These are phyloP conservation scores for Meyerozyma smithsonii DNA, from an alignment of 1,139 yeast species.

Conservation along the genomic window DNA sequence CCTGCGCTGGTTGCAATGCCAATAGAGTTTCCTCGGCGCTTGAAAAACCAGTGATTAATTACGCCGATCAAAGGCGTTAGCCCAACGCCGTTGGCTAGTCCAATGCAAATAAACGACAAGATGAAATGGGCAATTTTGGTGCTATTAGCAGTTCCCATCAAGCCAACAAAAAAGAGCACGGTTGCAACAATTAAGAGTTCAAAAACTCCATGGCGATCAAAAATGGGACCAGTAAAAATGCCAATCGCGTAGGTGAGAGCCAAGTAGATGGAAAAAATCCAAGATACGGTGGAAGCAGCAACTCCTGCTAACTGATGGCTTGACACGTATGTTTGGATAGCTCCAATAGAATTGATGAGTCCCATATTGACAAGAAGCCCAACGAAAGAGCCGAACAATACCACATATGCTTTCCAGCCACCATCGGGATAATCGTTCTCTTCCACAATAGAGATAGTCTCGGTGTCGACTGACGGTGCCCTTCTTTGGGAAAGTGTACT, in stretches of 20 bases:
- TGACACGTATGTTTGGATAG: constrained; percentile 54
- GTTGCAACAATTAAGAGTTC: constrained; percentile 42
- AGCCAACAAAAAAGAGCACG: constrained; percentile 38
- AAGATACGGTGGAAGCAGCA: constrained; percentile 35
- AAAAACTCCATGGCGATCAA: constrained; percentile 47
- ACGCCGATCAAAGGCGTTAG: constrained; percentile 55
- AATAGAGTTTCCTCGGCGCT: constrained; percentile 49
- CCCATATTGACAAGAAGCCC: constrained; percentile 61
- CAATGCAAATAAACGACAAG: constrained; percentile 46
- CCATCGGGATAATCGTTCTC: constrained; percentile 58
- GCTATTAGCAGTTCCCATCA: constrained; percentile 49
- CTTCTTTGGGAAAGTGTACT: not conserved
- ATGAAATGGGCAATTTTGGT: constrained; percentile 50
- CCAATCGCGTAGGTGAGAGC: constrained; percentile 11
- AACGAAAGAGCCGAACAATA: constrained; percentile 57
- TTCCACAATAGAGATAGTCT: not conserved
- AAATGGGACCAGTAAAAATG: constrained; percentile 28
- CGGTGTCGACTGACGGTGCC: not conserved
- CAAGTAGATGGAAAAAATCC: constrained; percentile 13
- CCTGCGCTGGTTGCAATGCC: constrained; percentile 63
- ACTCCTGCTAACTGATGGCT: constrained; percentile 43
- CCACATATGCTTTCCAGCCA: constrained; percentile 52
- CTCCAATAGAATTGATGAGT: constrained; percentile 54
- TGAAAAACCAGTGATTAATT: constrained; percentile 55
- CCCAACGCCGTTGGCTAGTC: constrained; percentile 53